A percentile compares a stretch with the other conserved stretches of the same genome.
Evolutionary conservation across 441 rosid genomes (phyloP).

Genomic region (Geranium incanum): DNA sequence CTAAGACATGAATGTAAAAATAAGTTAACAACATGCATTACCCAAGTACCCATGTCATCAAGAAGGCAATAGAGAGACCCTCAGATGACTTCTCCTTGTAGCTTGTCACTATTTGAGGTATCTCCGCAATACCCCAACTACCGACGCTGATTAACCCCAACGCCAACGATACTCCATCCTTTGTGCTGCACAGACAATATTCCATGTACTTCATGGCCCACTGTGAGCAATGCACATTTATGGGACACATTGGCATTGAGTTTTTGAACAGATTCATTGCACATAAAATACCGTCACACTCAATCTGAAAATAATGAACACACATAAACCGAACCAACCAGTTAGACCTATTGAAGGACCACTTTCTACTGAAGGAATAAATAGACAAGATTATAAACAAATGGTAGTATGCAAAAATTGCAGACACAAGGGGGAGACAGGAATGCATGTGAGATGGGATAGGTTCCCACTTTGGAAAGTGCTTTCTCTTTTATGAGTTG

Average conservation of each 20-base stretch:
- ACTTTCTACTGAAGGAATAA: background rate
- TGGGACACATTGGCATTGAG: conserved; percentile 25
- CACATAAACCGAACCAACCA: background rate
- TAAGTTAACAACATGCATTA: conserved; percentile 17
- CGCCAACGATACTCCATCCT: conserved; percentile 42
- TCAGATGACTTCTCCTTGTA: conserved; percentile 61
- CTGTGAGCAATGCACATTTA: conserved; percentile 29
- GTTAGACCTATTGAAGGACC: background rate
- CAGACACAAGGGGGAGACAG: background rate
- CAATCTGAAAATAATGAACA: background rate
- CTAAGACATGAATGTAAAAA: background rate
- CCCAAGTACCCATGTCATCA: conserved; percentile 77
- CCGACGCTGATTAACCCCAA: conserved; percentile 60
- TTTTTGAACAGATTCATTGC: conserved; percentile 4
- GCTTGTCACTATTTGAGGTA: conserved; percentile 73
- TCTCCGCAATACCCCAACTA: conserved; percentile 79
- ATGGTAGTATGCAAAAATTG: background rate
- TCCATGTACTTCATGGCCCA: conserved; percentile 39
- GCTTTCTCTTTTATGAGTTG: background rate
- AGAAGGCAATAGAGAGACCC: conserved; percentile 69
- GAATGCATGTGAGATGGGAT: background rate
- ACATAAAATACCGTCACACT: background rate
- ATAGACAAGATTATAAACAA: background rate
- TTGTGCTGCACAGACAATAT: conserved; percentile 48
- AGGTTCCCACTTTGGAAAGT: background rate